Conservation (phyloP, 1,139 yeast genomes). For the Blastobotrys raffinosifermentans region DNA sequence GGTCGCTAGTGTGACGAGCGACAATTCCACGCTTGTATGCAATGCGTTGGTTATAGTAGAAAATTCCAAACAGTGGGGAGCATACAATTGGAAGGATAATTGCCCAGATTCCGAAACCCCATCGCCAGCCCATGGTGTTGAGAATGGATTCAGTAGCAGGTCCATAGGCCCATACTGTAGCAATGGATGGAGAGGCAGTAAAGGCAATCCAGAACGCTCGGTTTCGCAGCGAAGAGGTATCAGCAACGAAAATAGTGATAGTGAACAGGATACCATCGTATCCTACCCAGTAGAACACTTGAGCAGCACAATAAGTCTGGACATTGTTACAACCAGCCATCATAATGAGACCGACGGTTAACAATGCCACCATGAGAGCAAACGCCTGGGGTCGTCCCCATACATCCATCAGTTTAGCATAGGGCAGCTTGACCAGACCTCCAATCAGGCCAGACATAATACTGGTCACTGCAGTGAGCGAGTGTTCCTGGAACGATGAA, state of each 20-base stretch:
- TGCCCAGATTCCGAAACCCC: slow-evolving; percentile 33
- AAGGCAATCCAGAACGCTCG: slow-evolving; percentile 28
- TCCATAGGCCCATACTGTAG: slow-evolving; percentile 24
- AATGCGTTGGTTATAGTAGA: slow-evolving; percentile 25
- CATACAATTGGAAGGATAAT: slow-evolving; percentile 30
- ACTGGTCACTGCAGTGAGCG: slow-evolving; percentile 17
- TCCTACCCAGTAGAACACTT: slow-evolving; percentile 27
- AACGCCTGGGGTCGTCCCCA: slow-evolving; percentile 33
- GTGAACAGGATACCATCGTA: slow-evolving; percentile 21
- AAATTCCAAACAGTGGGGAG: slow-evolving; percentile 25
- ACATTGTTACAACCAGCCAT: slow-evolving; percentile 26
- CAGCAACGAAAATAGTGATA: slow-evolving; percentile 24
- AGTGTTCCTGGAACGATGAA: slow-evolving; percentile 9
- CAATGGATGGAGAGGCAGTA: slow-evolving; percentile 25
- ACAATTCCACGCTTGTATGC: slow-evolving; percentile 26
- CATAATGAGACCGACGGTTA: slow-evolving; percentile 24
- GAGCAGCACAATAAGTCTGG: slow-evolving; percentile 24
- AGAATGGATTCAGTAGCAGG: slow-evolving; percentile 23
- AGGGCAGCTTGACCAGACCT: slow-evolving; percentile 30
- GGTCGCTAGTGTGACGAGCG: slow-evolving; percentile 11
- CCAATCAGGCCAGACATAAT: slow-evolving; percentile 35
- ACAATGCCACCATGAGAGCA: slow-evolving; percentile 17
- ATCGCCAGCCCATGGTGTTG: slow-evolving; percentile 27
- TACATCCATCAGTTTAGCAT: slow-evolving; percentile 27
- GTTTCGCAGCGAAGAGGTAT: slow-evolving; percentile 25